A percentile compares a stretch with the other conserved stretches of the same genome.
Conservation (phyloP, 495 filamentous ascomycete species). For the Viridothelium virens region DNA sequence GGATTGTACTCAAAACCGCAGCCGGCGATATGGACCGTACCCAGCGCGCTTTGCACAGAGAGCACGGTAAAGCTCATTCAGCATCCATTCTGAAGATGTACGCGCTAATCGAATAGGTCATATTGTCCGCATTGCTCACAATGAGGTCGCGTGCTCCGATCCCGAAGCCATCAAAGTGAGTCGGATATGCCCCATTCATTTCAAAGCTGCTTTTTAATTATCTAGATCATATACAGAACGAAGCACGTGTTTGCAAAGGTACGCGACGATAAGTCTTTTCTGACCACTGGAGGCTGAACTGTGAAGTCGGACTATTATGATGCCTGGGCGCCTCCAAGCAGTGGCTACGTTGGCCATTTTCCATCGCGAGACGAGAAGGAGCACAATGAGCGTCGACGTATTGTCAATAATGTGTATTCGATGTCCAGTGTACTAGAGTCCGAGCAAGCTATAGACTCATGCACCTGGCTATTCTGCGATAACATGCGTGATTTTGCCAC, state of each 20-base stretch:
- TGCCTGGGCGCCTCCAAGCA: conserved; percentile 21
- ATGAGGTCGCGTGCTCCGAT: conserved; percentile 29
- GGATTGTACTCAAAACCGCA: conserved; percentile 26
- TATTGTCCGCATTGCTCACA: conserved; percentile 28
- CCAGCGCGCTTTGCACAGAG: conserved; percentile 24
- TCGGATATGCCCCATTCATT: conserved; percentile 20
- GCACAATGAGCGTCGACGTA: conserved; percentile 29
- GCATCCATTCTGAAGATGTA: not conserved
- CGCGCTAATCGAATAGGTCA: conserved; percentile 8
- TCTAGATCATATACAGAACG: conserved; percentile 19
- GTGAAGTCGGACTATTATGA: conserved; percentile 25
- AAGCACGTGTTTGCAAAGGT: not conserved
- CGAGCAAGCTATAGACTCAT: conserved; percentile 29
- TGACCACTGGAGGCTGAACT: conserved; percentile 1
- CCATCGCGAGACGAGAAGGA: conserved; percentile 25
- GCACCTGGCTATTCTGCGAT: conserved; percentile 26
- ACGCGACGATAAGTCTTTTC: not conserved
- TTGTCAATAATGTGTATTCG: conserved; percentile 32
- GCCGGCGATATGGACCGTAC: conserved; percentile 25
- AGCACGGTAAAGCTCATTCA: conserved; percentile 20
- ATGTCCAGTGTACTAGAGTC: conserved; percentile 32
- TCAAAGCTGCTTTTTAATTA: conserved; percentile 11
- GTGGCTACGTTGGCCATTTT: conserved; percentile 22
- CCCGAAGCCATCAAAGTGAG: conserved; percentile 27
- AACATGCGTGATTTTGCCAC: conserved; percentile 27